These are phyloP conservation scores for Mycena vitilis DNA, from an alignment of 768 basidiomycete species.

Conservation along the genomic window DNA sequence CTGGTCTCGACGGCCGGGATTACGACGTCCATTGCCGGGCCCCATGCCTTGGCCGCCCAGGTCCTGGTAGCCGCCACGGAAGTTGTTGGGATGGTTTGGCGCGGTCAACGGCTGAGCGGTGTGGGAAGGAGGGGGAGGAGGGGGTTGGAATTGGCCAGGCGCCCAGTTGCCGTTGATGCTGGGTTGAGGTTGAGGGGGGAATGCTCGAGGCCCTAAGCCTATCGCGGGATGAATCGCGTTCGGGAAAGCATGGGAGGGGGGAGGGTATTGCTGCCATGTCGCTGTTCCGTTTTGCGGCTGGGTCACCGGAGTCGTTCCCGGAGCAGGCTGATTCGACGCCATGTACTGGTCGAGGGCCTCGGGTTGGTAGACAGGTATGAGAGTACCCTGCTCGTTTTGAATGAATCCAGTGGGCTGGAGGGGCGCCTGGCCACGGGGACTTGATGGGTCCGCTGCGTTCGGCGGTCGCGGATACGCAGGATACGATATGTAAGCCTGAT, in stretches of 20 bases:
- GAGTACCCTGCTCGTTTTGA: conserved; percentile 77
- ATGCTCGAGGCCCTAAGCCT: conserved; percentile 38
- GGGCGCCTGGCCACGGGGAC: conserved; percentile 59
- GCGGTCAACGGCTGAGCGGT: conserved; percentile 28
- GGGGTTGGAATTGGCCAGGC: conserved; percentile 39
- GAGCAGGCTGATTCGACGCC: conserved; percentile 52
- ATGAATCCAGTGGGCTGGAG: conserved; percentile 76
- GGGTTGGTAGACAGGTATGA: conserved; percentile 76
- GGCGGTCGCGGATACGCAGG: conserved; percentile 53
- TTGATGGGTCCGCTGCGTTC: conserved; percentile 43
- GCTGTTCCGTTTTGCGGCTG: conserved; percentile 44
- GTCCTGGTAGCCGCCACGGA: conserved; percentile 40
- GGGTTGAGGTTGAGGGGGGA: conserved; percentile 27
- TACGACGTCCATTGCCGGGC: conserved; percentile 38
- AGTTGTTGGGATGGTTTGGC: conserved; percentile 26
- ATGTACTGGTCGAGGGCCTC: conserved; percentile 80
- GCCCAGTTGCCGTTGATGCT: conserved; percentile 40
- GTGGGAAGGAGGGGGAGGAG: conserved; percentile 35
- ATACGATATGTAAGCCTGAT: conserved; percentile 64
- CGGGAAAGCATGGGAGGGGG: conserved; percentile 43
- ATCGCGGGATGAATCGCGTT: conserved; percentile 40
- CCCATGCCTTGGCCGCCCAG: conserved; percentile 29
- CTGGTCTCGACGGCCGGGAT: conserved; percentile 43
- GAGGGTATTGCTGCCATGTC: conserved; percentile 48
- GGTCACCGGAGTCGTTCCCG: conserved; percentile 39